A percentile compares a stretch with the other conserved stretches of the same genome.
Evolutionary conservation across 192 early-diverging fungal species (phyloP).

Genomic region (Linnemannia elongata): DNA sequence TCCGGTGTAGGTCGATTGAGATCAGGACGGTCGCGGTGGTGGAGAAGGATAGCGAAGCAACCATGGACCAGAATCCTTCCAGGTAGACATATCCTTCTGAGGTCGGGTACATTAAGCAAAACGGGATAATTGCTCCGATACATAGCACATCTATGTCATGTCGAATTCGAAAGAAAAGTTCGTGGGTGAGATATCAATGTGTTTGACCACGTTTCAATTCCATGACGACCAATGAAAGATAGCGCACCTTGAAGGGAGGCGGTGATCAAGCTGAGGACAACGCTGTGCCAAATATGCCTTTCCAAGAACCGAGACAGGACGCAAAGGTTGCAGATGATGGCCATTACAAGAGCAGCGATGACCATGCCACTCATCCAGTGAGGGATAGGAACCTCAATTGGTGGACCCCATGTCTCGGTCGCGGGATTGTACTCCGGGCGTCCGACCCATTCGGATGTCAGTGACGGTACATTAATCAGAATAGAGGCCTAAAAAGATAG

Average conservation of each 20-base stretch:
- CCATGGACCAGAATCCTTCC: slow-evolving; percentile 16
- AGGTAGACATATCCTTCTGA: slow-evolving; percentile 12
- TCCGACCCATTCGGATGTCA: slow-evolving; percentile 10
- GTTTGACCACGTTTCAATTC: background rate
- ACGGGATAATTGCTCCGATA: slow-evolving; percentile 3
- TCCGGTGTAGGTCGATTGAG: slow-evolving; percentile 8
- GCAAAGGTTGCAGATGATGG: slow-evolving; percentile 11
- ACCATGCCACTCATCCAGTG: slow-evolving; percentile 17
- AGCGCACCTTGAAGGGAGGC: slow-evolving; percentile 5
- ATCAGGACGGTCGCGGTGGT: background rate
- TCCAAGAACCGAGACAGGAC: slow-evolving; percentile 12
- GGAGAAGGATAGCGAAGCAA: slow-evolving; percentile 12
- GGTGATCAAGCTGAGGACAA: slow-evolving; percentile 10
- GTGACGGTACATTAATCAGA: slow-evolving; percentile 12
- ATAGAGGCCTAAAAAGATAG: background rate
- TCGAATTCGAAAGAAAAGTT: background rate
- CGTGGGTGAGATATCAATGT: background rate
- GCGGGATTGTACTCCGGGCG: background rate
- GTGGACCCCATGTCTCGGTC: background rate
- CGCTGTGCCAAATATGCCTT: slow-evolving; percentile 12
- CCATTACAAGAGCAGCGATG: slow-evolving; percentile 6
- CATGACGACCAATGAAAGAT: background rate
- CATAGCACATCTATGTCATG: slow-evolving; percentile 5
- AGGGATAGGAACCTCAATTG: background rate
- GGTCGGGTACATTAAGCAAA: slow-evolving; percentile 4